Percentiles rank a stretch among this genome's conserved stretches.
Evolutionary conservation across 768 basidiomycete genomes (phyloP).

Genomic region (Lactifluus piperatus): DNA sequence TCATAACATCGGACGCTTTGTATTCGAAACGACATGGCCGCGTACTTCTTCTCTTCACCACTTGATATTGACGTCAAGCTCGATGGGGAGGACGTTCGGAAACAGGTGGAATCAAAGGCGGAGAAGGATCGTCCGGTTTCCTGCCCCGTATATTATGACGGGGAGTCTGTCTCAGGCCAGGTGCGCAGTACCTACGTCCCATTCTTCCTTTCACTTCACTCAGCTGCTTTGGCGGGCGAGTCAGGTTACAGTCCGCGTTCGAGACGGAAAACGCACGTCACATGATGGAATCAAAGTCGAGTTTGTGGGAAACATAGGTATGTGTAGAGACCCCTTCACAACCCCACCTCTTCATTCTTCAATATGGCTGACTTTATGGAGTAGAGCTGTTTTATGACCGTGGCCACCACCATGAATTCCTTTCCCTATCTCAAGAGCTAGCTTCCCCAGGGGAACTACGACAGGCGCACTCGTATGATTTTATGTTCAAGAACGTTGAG

Average conservation of each 20-base stretch:
- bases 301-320: conserved; percentile 93
- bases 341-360: not conserved
- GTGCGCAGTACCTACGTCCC: conserved; percentile 32
- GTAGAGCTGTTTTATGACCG: conserved; percentile 84
- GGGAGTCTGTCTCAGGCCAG: conserved; percentile 84
- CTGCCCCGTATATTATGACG: conserved; percentile 93
- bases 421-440: conserved; percentile 90
- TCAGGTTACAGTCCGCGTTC: conserved; percentile 77
- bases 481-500: conserved; percentile 98
- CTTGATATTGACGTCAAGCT: conserved; percentile 89
- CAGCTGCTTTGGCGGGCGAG: not conserved
- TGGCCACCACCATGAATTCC: conserved; percentile 96
- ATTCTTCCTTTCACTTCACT: not conserved
- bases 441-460: conserved; percentile 97
- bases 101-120: conserved; percentile 81
- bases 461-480: conserved; percentile 92
- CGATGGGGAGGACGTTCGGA: conserved; percentile 77
- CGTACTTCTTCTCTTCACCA: conserved; percentile 87
- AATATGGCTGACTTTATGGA: conserved; percentile 29
- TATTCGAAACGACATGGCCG: conserved; percentile 46
- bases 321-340: conserved; percentile 25
- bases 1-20: not conserved
- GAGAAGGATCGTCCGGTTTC: conserved; percentile 81
- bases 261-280: conserved; percentile 86
- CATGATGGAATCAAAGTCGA: conserved; percentile 98